phyloP scores from a whole-genome alignment of 2,329 filamentous ascomycete genomes.

The Hortaea werneckii region DNA sequence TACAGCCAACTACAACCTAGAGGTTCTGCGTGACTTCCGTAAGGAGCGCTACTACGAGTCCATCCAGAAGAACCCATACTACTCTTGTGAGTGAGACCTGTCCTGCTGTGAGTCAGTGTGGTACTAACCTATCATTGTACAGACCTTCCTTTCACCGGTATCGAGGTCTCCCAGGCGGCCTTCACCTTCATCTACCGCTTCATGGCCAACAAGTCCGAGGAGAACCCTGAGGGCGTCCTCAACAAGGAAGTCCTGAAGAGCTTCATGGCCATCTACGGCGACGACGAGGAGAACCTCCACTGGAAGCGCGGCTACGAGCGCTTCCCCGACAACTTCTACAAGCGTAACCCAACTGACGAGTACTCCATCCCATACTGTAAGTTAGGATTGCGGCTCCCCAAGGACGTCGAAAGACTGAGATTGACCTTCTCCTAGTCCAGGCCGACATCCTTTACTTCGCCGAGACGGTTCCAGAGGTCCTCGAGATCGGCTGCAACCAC shows the following conservation, averaged over 20 bases:
- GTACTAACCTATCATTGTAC: slow-evolving; percentile 2
- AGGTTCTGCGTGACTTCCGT: slow-evolving; percentile 20
- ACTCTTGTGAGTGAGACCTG: slow-evolving; percentile 6
- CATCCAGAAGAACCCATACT: slow-evolving; percentile 20
- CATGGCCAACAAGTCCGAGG: slow-evolving; percentile 31
- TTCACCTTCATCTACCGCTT: slow-evolving; percentile 28
- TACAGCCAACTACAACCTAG: slow-evolving; percentile 24
- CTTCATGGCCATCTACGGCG: slow-evolving; percentile 29
- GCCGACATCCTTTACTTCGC: slow-evolving; percentile 18
- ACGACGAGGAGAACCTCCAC: slow-evolving; percentile 17
- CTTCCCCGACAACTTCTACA: slow-evolving; percentile 19
- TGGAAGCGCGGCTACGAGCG: slow-evolving; percentile 15
- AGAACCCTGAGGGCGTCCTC: slow-evolving; percentile 28
- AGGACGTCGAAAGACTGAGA: no score
- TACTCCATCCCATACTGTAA: slow-evolving; percentile 17
- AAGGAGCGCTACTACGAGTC: slow-evolving; percentile 19
- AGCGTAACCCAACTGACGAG: slow-evolving; percentile 13
- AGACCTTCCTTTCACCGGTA: slow-evolving; percentile 16
- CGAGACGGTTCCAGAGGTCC: slow-evolving; percentile 17
- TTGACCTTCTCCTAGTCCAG: slow-evolving; percentile 3
- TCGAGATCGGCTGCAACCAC: slow-evolving; percentile 16
- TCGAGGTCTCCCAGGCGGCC: slow-evolving; percentile 21
- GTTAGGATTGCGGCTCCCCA: background rate
- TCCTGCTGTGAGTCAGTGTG: background rate
- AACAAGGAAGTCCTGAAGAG: slow-evolving; percentile 29